Percentiles rank a stretch among this genome's conserved stretches.
phyloP scores from a whole-genome alignment of 106 monocot genomes.

The Dendrobium catenatum region DNA sequence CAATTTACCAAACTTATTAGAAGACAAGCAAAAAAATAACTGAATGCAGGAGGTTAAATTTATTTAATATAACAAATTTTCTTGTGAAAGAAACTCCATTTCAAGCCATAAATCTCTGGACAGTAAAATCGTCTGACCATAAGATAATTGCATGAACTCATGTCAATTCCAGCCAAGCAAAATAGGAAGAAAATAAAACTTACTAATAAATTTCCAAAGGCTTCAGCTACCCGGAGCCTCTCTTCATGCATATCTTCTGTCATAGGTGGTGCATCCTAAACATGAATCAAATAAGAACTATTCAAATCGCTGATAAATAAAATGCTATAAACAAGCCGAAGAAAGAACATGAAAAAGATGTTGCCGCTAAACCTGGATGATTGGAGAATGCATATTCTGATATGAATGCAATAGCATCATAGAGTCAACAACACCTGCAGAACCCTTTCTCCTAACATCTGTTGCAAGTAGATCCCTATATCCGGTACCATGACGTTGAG shows the following conservation, averaged over 20 bases:
- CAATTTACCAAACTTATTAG: too few species aligned
- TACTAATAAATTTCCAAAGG: conserved; percentile 80
- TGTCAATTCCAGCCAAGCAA: background rate
- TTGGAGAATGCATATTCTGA: conserved; percentile 84
- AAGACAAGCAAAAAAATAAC: too few species aligned
- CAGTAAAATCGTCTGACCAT: background rate
- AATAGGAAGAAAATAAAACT: conserved; percentile 17
- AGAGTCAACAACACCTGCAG: conserved; percentile 53
- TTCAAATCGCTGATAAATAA: background rate
- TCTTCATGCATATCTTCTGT: conserved; percentile 99
- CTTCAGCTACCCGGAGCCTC: conserved; percentile 76
- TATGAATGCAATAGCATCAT: conserved; percentile 82
- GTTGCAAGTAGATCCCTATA: conserved; percentile 19
- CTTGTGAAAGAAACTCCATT: too few species aligned
- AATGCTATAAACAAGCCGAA: background rate
- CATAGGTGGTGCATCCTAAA: conserved; percentile 86
- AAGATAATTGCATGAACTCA: background rate
- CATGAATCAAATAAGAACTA: conserved; percentile 6
- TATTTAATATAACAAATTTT: too few species aligned
- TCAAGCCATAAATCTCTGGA: background rate
- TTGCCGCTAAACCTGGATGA: conserved; percentile 56
- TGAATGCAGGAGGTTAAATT: too few species aligned
- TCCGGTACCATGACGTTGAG: conserved; percentile 8
- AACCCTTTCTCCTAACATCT: conserved; percentile 46
- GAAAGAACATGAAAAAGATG: conserved; percentile 3